A percentile compares a stretch with the other conserved stretches of the same genome.
Evolutionary conservation across 2,329 filamentous ascomycete genomes (phyloP).

Genomic region (Colletotrichum truncatum): DNA sequence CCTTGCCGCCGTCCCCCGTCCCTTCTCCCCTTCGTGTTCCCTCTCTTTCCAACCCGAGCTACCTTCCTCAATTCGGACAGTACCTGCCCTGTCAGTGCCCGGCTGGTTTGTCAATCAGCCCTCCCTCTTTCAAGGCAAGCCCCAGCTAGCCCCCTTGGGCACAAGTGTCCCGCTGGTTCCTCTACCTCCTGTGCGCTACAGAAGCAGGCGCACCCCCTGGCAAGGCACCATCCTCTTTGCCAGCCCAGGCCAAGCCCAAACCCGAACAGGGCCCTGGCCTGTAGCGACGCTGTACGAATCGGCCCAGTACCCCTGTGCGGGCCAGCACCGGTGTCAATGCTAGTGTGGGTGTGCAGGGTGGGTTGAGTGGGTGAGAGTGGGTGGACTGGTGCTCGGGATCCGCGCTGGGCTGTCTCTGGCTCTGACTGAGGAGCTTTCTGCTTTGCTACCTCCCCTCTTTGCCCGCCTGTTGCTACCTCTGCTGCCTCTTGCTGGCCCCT

Average conservation of each 20-base stretch:
- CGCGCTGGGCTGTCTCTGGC: neutral
- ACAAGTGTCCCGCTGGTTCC: conserved; percentile 29
- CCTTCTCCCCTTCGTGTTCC: conserved; percentile 3
- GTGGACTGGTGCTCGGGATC: conserved; percentile 17
- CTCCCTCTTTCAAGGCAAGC: conserved; percentile 26
- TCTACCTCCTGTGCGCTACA: conserved; percentile 13
- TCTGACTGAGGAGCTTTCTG: neutral
- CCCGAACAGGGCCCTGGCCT: conserved; percentile 21
- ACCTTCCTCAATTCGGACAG: neutral
- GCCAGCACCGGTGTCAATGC: neutral
- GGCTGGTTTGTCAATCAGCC: conserved; percentile 23
- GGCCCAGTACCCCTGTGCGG: conserved; percentile 4
- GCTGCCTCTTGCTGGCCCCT: neutral
- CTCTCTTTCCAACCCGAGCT: neutral
- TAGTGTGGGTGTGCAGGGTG: conserved; percentile 19
- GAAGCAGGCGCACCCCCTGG: conserved; percentile 26
- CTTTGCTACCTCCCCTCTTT: neutral
- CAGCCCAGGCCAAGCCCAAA: conserved; percentile 6
- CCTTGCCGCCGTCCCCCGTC: no score
- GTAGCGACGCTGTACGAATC: conserved; percentile 4
- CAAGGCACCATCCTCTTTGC: conserved; percentile 25
- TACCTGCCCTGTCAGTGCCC: conserved; percentile 12
- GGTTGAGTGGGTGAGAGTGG: conserved; percentile 25
- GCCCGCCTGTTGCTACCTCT: neutral
- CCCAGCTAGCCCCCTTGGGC: conserved; percentile 16